Evolutionary conservation across 257 asterid species (phyloP).

Genomic region (Lycium ferocissimum): DNA sequence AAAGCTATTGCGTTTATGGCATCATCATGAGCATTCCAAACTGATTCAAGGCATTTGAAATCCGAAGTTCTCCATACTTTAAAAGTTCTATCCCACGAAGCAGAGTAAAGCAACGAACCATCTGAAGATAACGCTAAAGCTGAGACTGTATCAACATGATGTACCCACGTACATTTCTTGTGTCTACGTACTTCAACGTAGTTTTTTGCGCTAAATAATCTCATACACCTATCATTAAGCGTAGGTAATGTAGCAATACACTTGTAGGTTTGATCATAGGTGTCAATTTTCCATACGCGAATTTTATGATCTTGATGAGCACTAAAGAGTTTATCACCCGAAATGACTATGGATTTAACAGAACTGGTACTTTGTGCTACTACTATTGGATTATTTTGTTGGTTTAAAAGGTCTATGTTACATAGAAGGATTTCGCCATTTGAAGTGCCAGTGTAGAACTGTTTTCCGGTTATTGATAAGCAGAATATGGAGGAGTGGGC

Average conservation of each 20-base stretch:
- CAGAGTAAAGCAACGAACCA: conserved; percentile 61
- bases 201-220: conserved; percentile 53
- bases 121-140: conserved; percentile 61
- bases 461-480: conserved; percentile 56
- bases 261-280: conserved; percentile 39
- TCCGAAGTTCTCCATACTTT: conserved; percentile 81
- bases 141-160: conserved; percentile 78
- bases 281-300: conserved; percentile 71
- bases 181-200: conserved; percentile 69
- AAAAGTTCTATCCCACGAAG: conserved; percentile 80
- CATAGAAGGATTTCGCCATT: conserved; percentile 58
- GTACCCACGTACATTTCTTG: conserved; percentile 76
- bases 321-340: conserved; percentile 59
- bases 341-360: conserved; percentile 51
- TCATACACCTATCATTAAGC: conserved; percentile 54
- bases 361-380: conserved; percentile 46
- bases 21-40: conserved; percentile 73
- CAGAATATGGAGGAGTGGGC: conserved; percentile 61
- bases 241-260: conserved; percentile 63
- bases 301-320: conserved; percentile 78
- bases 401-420: conserved; percentile 39
- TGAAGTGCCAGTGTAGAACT: conserved; percentile 68
- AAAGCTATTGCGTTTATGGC: conserved; percentile 73
- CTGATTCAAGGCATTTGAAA: conserved; percentile 70
- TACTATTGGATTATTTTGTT: not conserved